Conservation (phyloP, 2,329 filamentous ascomycete species). For the Cytospora piceae region DNA sequence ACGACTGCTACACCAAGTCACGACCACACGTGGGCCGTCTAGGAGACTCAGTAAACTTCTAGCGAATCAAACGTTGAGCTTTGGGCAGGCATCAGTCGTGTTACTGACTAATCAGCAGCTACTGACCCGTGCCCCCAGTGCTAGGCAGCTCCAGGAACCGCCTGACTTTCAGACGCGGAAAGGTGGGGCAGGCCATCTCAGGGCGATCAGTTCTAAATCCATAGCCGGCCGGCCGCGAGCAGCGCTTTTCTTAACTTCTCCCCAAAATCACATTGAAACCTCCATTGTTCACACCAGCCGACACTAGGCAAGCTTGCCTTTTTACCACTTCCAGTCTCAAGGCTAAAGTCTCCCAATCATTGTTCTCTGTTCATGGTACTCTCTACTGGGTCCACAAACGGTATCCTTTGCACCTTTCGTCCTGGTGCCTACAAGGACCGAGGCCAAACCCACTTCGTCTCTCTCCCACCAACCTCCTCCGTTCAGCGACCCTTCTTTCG, state of each 20-base stretch:
- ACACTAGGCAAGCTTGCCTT: conserved; percentile 15
- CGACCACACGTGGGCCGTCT: neutral
- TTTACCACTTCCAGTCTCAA: neutral
- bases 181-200: conserved; percentile 13
- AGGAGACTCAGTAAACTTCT: no score
- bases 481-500: neutral
- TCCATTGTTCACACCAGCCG: conserved; percentile 2
- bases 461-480: conserved; percentile 9
- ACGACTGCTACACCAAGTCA: conserved; percentile 28
- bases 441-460: conserved; percentile 14
- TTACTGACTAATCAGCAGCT: conserved; percentile 8
- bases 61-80: neutral
- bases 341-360: neutral
- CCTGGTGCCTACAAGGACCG: conserved; percentile 15
- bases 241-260: conserved; percentile 2
- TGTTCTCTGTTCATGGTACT: neutral
- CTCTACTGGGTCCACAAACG: conserved; percentile 8
- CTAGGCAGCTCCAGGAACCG: neutral
- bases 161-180: conserved; percentile 18
- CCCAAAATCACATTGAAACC: neutral
- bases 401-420: neutral
- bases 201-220: conserved; percentile 7
- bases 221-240: conserved; percentile 23
- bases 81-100: conserved; percentile 1
- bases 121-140: neutral